Evolutionary conservation across 805 yeast genomes (phyloP), one percentile per base, ranked within the genome.

Genomic region (Dipodascopsis uninucleata): DNA sequence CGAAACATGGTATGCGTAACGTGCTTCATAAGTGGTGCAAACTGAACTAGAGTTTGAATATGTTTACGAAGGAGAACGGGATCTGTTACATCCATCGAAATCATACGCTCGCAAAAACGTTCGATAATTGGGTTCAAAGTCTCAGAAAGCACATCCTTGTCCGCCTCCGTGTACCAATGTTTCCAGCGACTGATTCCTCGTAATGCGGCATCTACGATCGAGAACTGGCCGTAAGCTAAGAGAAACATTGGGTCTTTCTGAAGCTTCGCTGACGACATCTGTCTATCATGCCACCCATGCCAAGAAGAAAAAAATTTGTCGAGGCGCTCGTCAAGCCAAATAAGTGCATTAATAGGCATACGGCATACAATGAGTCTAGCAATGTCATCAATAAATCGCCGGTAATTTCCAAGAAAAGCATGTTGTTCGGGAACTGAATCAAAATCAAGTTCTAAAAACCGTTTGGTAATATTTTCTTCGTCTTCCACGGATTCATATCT

Each of bases 101-200:
- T 69, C 47, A 93, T 69, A 23, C 65, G 63, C 24, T 58, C 55
- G 29, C 70, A 66, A 69, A 72, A 69, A 56, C 81, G 76, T 52
- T 84, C 82, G 38, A 95, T 84, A 39, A 87, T 70, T 12, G 72
- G 75, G 60, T 85, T 88, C 36, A 76, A 68, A 39, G 74, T 73
- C 36, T 69, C 70, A 41, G 79, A 67, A 42, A 78, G 69, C 17
- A 62, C 70, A 39, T 79, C 81, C 44, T 74, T 72, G 34, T 72
- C 74, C 20, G 74, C 74, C 4, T 71, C 74, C 5, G 79, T 78
- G 58, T 86, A 88, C 96, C 97, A 90, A 14, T 87, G 79, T 58
- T 86, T 79, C 98, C 99, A 94, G 60, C 99, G 77, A 9, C 93
- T 81, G 20, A 94, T 82, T 28, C 97, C 98, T 48, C 95, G 76